phyloP scores from a whole-genome alignment of 192 early-diverging fungal genomes.

The Coemansia pectinata region DNA sequence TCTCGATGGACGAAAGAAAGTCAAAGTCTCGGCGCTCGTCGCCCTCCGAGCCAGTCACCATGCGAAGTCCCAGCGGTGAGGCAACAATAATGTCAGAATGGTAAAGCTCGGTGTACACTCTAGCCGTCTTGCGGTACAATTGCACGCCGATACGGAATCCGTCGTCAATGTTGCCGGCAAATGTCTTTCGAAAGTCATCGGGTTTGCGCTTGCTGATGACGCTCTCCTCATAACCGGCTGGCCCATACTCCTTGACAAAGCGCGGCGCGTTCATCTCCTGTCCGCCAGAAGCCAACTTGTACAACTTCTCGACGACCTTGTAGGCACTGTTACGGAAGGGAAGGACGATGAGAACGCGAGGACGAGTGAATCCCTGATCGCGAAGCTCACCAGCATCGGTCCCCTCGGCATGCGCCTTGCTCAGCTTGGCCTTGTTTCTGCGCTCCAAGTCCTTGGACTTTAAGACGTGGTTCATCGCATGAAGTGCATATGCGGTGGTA shows the following conservation, averaged over 20 bases:
- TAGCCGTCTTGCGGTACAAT: conserved; percentile 82
- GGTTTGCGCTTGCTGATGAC: conserved; percentile 64
- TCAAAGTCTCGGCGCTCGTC: conserved; percentile 92
- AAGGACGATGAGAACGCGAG: conserved; percentile 85
- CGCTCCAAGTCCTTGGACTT: conserved; percentile 66
- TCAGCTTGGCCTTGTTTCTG: conserved; percentile 78
- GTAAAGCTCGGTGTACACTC: conserved; percentile 88
- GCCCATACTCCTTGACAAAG: conserved; percentile 72
- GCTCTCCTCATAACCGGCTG: conserved; percentile 62
- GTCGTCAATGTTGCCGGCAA: conserved; percentile 96
- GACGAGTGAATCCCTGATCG: conserved; percentile 95
- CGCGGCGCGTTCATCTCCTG: conserved; percentile 86
- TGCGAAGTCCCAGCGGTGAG: conserved; percentile 88
- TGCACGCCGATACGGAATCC: conserved; percentile 91
- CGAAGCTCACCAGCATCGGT: conserved; percentile 73
- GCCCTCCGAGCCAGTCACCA: conserved; percentile 73
- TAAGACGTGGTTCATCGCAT: conserved; percentile 89
- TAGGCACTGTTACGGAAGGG: conserved; percentile 85
- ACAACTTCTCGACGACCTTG: conserved; percentile 75
- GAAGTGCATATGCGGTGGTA: conserved; percentile 71
- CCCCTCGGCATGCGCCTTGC: conserved; percentile 59
- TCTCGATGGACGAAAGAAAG: conserved; percentile 90
- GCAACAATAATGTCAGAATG: conserved; percentile 88
- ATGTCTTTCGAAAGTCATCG: conserved; percentile 78
- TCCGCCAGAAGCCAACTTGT: conserved; percentile 73